A percentile compares a stretch with the other conserved stretches of the same genome.
These are phyloP conservation scores for Sarocladiaceae sp. DNA, from an alignment of 2,329 filamentous ascomycete genomes.

Conservation along the genomic window DNA sequence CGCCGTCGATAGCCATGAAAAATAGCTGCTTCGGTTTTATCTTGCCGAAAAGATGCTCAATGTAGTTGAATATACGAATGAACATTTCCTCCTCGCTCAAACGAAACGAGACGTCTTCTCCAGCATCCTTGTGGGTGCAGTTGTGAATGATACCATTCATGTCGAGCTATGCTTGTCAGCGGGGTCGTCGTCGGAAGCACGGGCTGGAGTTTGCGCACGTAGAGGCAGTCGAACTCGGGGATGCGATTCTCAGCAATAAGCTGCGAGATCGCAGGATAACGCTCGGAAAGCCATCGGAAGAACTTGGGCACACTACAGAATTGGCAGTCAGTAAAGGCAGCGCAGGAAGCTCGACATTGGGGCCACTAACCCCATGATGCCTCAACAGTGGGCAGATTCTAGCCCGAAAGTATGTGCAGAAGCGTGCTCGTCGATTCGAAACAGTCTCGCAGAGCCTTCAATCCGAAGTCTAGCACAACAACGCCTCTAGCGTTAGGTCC, in stretches of 20 bases:
- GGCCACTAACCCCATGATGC: conserved; percentile 13
- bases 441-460: too few relatives aligned
- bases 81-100: conserved; percentile 99
- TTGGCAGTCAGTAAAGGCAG: conserved; percentile 10
- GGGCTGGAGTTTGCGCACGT: conserved; percentile 45
- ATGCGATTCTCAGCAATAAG: conserved; percentile 98
- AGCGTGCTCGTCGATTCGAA: too few relatives aligned
- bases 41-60: conserved; percentile 96
- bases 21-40: conserved; percentile 98
- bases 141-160: conserved; percentile 99
- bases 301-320: conserved; percentile 67
- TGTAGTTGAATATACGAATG: conserved; percentile 99
- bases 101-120: conserved; percentile 80
- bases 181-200: conserved; percentile 26
- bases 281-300: conserved; percentile 98
- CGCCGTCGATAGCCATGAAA: conserved; percentile 99
- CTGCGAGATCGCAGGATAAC: conserved; percentile 97
- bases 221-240: conserved; percentile 96
- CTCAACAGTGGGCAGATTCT: neutral
- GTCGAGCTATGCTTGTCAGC: conserved; percentile 52
- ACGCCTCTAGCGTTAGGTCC: too few relatives aligned
- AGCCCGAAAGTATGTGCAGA: too few relatives aligned
- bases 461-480: too few relatives aligned
- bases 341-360: neutral
- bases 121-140: conserved; percentile 92